These are phyloP conservation scores for Garcia nutans DNA, from an alignment of 345 rosid species.

Conservation along the genomic window DNA sequence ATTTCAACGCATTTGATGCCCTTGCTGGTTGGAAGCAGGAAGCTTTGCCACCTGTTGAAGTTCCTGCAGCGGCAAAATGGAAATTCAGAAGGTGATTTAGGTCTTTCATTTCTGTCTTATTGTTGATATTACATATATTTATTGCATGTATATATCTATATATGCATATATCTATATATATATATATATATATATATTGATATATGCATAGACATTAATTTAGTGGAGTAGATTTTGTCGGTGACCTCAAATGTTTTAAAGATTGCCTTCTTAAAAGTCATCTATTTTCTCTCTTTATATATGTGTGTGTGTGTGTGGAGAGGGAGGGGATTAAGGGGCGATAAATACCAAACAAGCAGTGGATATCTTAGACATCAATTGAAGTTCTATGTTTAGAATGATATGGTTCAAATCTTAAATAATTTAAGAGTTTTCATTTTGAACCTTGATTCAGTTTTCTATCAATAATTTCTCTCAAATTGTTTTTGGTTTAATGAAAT, in stretches of 20 bases:
- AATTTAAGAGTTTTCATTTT: not conserved
- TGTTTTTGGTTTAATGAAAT: too few relatives aligned
- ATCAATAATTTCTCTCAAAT: too few relatives aligned
- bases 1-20: slow-evolving; percentile 91
- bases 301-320: too few relatives aligned
- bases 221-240: not conserved
- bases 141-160: too few relatives aligned
- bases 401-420: too few relatives aligned
- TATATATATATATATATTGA: too few relatives aligned
- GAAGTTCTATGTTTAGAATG: too few relatives aligned
- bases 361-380: not conserved
- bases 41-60: slow-evolving; percentile 87
- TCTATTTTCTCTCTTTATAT: not conserved
- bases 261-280: not conserved
- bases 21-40: slow-evolving; percentile 77
- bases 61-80: slow-evolving; percentile 94
- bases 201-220: not conserved
- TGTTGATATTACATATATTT: too few relatives aligned
- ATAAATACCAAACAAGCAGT: too few relatives aligned
- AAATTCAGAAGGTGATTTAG: slow-evolving; percentile 75
- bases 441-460: not conserved
- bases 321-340: not conserved
- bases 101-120: not conserved
- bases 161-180: too few relatives aligned
- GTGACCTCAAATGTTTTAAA: not conserved